A percentile compares a stretch with the other conserved stretches of the same genome.
Conservation (phyloP, 371 early-diverging fungal genomes). For the Mucor irregularis region DNA sequence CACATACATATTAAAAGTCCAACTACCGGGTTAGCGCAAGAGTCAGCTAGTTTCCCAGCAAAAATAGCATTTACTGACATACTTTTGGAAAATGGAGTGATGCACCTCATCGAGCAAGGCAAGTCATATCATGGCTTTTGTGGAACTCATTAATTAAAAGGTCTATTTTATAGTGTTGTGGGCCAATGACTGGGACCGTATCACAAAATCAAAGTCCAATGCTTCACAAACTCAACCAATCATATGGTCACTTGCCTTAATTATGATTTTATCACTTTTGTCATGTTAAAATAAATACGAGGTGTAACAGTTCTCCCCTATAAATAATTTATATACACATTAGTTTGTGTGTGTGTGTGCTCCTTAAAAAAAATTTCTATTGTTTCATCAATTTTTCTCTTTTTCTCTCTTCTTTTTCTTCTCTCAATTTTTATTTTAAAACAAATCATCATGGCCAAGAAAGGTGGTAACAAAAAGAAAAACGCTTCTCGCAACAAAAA, state of each 20-base stretch:
- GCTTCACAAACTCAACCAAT: slow-evolving; percentile 4
- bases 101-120: slow-evolving; percentile 41
- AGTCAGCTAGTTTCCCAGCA: slow-evolving; percentile 24
- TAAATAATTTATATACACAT: neutral
- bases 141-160: neutral
- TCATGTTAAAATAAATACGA: slow-evolving; percentile 8
- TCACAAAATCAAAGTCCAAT: slow-evolving; percentile 1
- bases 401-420: slow-evolving; percentile 4
- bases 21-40: too few relatives aligned
- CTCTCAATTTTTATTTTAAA: neutral
- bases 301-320: slow-evolving; percentile 8
- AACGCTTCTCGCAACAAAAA: slow-evolving; percentile 7
- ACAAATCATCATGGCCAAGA: slow-evolving; percentile 17
- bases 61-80: slow-evolving; percentile 33
- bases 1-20: neutral
- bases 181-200: slow-evolving; percentile 11
- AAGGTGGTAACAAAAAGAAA: slow-evolving; percentile 20
- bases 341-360: too few relatives aligned
- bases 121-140: neutral
- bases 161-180: neutral
- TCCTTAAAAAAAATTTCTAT: slow-evolving; percentile 9
- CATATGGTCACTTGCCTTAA: neutral
- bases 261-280: slow-evolving; percentile 14
- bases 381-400: slow-evolving; percentile 4
- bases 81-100: slow-evolving; percentile 39